Evolutionary conservation across 805 yeast genomes (phyloP).

Genomic region (Priceomyces castillae): DNA sequence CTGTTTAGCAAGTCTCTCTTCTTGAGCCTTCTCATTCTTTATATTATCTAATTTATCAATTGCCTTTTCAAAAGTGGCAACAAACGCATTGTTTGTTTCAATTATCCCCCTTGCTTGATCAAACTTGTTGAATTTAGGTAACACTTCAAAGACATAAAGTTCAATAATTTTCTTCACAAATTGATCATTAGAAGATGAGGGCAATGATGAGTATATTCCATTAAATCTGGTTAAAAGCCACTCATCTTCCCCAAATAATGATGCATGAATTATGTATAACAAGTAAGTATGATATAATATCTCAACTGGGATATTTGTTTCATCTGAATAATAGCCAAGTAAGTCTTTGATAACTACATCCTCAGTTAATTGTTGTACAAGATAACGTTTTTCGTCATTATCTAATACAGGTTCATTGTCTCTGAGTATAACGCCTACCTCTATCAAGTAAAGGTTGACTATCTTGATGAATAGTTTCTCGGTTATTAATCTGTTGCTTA

Average conservation of each 20-base stretch:
- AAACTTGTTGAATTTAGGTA: slow-evolving; percentile 28
- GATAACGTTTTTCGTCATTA: slow-evolving; percentile 9
- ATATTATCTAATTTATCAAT: slow-evolving; percentile 8
- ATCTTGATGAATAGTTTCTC: slow-evolving; percentile 33
- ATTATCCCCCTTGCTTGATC: slow-evolving; percentile 27
- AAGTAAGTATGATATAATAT: slow-evolving; percentile 31
- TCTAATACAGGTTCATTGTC: neutral
- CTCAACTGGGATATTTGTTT: slow-evolving; percentile 28
- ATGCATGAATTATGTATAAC: slow-evolving; percentile 26
- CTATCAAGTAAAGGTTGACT: slow-evolving; percentile 33
- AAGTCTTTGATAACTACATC: slow-evolving; percentile 19
- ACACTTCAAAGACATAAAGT: slow-evolving; percentile 33
- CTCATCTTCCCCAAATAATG: slow-evolving; percentile 5
- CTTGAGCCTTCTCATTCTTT: slow-evolving; percentile 7
- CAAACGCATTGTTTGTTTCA: slow-evolving; percentile 18
- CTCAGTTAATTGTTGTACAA: slow-evolving; percentile 14
- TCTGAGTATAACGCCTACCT: slow-evolving; percentile 26
- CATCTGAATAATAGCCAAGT: slow-evolving; percentile 16
- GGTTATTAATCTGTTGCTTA: slow-evolving; percentile 20
- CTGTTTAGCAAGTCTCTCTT: slow-evolving; percentile 9
- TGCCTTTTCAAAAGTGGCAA: slow-evolving; percentile 5
- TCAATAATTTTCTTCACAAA: slow-evolving; percentile 26
- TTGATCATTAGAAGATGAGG: slow-evolving; percentile 10
- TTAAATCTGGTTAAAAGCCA: slow-evolving; percentile 11
- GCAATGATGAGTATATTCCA: slow-evolving; percentile 11